phyloP scores from a whole-genome alignment of 148 eudicot species.

The Chenopodium album region DNA sequence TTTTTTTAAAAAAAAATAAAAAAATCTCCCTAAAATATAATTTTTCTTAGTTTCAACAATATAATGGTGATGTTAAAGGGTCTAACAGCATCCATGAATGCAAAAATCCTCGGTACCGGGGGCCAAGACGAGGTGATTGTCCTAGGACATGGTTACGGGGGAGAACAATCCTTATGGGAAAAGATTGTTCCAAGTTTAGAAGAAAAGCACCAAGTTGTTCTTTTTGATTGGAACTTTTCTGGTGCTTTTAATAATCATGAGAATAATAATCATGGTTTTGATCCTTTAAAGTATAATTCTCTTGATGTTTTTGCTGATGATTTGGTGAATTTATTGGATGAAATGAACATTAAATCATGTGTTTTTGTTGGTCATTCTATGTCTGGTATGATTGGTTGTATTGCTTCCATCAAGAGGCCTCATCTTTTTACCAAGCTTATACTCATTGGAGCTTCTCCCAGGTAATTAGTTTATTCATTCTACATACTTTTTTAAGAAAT shows the following conservation, averaged over 20 bases:
- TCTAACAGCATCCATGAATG: constrained; percentile 61
- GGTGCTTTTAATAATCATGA: constrained; percentile 30
- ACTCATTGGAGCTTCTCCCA: constrained; percentile 76
- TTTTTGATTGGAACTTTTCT: constrained; percentile 80
- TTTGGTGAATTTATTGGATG: constrained; percentile 63
- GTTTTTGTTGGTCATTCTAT: constrained; percentile 81
- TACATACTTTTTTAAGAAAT: too few species aligned
- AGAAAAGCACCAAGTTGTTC: constrained; percentile 39
- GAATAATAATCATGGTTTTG: constrained; percentile 28
- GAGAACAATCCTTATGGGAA: constrained; percentile 82
- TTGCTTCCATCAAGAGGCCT: constrained; percentile 83
- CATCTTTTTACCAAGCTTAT: constrained; percentile 66
- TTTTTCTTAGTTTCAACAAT: background rate
- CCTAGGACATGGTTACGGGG: constrained; percentile 83
- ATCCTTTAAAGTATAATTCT: constrained; percentile 41
- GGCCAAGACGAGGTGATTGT: constrained; percentile 46
- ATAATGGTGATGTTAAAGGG: constrained; percentile 50
- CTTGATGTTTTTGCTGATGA: constrained; percentile 73
- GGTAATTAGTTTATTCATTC: constrained; percentile 31
- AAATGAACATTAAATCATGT: constrained; percentile 50
- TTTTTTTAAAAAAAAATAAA: background rate
- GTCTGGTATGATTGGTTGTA: constrained; percentile 84
- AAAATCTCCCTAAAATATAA: background rate
- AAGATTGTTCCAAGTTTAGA: constrained; percentile 52
- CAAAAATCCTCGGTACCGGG: constrained; percentile 56